phyloP scores from a whole-genome alignment of 192 early-diverging fungal species.

The Backusella parvicylindrica region DNA sequence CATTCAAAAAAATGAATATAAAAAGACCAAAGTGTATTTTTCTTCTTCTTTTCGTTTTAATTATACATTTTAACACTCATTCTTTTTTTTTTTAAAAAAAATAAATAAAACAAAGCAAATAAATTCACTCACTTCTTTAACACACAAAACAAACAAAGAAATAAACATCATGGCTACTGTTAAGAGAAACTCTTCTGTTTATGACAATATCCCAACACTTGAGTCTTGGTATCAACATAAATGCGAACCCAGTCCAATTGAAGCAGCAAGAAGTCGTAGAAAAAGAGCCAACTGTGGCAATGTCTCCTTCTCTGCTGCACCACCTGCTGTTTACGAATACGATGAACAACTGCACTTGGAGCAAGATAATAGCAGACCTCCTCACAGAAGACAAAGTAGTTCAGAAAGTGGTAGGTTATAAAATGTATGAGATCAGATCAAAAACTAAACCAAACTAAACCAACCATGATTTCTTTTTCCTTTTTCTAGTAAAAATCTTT shows the following conservation, averaged over 20 bases:
- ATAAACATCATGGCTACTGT: neutral
- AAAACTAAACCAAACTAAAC: neutral
- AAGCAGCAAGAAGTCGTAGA: neutral
- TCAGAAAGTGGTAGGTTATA: neutral
- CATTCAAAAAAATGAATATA: neutral
- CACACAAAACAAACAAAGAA: neutral
- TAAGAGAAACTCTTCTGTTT: neutral
- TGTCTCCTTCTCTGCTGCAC: neutral
- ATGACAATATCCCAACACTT: neutral
- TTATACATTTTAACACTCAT: no score
- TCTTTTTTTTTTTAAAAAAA: neutral
- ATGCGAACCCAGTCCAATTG: neutral
- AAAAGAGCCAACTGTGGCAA: neutral
- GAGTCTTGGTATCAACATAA: neutral
- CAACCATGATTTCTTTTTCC: conserved; percentile 4
- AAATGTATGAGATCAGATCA: neutral
- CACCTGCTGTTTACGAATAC: neutral
- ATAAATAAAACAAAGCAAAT: no score
- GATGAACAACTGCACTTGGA: neutral
- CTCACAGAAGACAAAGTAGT: neutral
- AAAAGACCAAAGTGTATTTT: neutral
- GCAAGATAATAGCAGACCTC: neutral
- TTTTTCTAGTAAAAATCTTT: neutral
- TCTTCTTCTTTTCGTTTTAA: neutral
- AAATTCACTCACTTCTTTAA: neutral